A percentile compares a stretch with the other conserved stretches of the same genome.
Conservation (phyloP, 2,329 filamentous ascomycete species). For the Diaporthe longicolla region DNA sequence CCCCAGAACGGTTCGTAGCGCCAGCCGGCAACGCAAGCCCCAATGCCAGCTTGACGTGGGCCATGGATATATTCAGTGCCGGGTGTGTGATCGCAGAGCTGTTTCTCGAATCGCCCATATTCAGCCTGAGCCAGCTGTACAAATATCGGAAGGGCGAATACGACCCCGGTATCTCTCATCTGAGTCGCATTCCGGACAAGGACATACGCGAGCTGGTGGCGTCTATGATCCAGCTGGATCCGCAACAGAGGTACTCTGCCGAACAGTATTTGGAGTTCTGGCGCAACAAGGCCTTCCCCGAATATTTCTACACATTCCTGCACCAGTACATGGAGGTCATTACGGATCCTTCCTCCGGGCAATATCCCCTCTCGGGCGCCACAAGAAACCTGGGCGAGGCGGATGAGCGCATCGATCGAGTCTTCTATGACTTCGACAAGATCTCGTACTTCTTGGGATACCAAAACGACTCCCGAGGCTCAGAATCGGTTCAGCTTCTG, state of each 20-base stretch:
- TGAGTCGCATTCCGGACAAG: slow-evolving; percentile 89
- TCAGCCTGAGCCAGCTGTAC: slow-evolving; percentile 95
- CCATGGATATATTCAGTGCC: slow-evolving; percentile 98
- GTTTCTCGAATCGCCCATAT: slow-evolving; percentile 96
- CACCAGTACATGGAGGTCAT: slow-evolving; percentile 98
- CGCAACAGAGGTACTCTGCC: slow-evolving; percentile 90
- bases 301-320: slow-evolving; percentile 97
- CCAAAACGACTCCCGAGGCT: slow-evolving; percentile 61
- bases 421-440: slow-evolving; percentile 97
- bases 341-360: slow-evolving; percentile 88
- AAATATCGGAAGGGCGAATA: slow-evolving; percentile 95
- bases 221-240: slow-evolving; percentile 97
- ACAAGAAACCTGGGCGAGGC: slow-evolving; percentile 84
- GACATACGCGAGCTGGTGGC: slow-evolving; percentile 90
- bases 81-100: slow-evolving; percentile 98
- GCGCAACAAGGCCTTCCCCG: slow-evolving; percentile 91
- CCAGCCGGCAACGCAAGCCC: slow-evolving; percentile 76
- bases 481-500: slow-evolving; percentile 53
- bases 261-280: slow-evolving; percentile 95
- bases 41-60: slow-evolving; percentile 79
- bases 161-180: slow-evolving; percentile 83
- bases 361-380: slow-evolving; percentile 77
- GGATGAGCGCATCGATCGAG: slow-evolving; percentile 92
- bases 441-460: slow-evolving; percentile 95
- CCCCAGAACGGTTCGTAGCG: slow-evolving; percentile 90